Evolutionary conservation across 23 red algal genomes (phyloP), one percentile per base, ranked within the genome.

Genomic region (Gracilaria domingensis): DNA sequence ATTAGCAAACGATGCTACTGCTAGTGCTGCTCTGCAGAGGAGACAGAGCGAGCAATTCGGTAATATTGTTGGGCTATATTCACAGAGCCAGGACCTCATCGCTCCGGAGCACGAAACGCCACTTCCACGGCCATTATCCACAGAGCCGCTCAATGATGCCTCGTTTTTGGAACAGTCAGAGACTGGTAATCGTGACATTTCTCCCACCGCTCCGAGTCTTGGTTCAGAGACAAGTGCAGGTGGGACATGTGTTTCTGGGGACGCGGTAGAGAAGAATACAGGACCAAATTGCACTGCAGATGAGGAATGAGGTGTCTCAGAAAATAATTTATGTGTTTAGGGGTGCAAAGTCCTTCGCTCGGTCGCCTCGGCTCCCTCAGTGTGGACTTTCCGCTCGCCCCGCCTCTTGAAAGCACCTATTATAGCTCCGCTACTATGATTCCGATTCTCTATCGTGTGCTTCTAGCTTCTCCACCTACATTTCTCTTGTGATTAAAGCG

Each of bases 1-100:
- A 77, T 75, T 61, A n/a, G 65, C 84, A 8, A 75, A 88, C 57
- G 65, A 0, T 37, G 48, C 39, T 17, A 77, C 13, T 37, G 84
- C 84, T 12, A 77, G 65, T 77, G 84, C 38, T 8, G 49, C 67
- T 14, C 45, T 88, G 0, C 1, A 57, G 36, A 4, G 13, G n/a
- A 0, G 70, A 17, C 84, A 76, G 26, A 61, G n/a, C 0, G 84
- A 88, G 66, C 84, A 75, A 48, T 58, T 88, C 33, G 49, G 72
- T 9, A 58, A 33, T 8, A 35, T 88, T n/a, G 26, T 25, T 55
- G 11, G 16, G 13, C 53, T 88, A 0, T 75, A 54, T 38, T 44
- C 72, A 28, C 42, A 55, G 9, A 61, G 28, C 8, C 1, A 88
- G 26, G 54, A 59, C 53, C 0, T 88, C 24, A 17, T 13, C 29